Evolutionary conservation across 257 asterid genomes (phyloP), one percentile per base, ranked within the genome.

Genomic region (Primulina eburnea): DNA sequence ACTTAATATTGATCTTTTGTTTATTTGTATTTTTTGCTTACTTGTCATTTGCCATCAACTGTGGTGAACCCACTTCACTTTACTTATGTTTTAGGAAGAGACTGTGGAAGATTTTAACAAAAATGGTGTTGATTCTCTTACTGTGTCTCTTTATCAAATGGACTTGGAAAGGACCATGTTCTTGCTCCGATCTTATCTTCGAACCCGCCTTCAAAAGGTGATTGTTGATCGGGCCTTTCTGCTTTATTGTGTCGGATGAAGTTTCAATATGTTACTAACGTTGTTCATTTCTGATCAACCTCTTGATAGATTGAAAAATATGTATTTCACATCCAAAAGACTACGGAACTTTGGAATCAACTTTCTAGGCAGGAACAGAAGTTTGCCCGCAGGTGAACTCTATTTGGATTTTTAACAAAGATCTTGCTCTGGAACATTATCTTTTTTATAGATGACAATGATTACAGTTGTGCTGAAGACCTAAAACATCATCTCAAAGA

Each of bases 171-270:
- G 96, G 69, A 90, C 91, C 43, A 75, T 85, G 82, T 90, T 83
- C 73, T 82, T 90, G 32, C 81, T 93, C 78, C 82, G 97, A 79
- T 93, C 96, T 35, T 90, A 93, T 82, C 77, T 93, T 24, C 90
- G 97, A 52, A 85, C 92, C 78, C 97, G 97, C 70, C 91, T 93
- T 57, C 92, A 80, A 77, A 90, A 89, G 97, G 99, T 93, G 80
- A 71, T 69, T 24, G 37, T 69, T 34, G 71, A 64, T 32, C 62
- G 59, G 6, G 14, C 69, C 62, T 65, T 67, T 21, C 64, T 62
- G n/a, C 26, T 24, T 11, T 11, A 43, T 43, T 5, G 50, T 10
- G 53, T 43, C 53, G 0, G 17, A 43, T 43, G 53, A 43, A 12
- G 17, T 43, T 10, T 43, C 11, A 43, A 38, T 12, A 3, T 43